Base-by-base conservation (phyloP, 1,284 basidiomycete genomes). In the Cryptococcus sp. region DNA sequence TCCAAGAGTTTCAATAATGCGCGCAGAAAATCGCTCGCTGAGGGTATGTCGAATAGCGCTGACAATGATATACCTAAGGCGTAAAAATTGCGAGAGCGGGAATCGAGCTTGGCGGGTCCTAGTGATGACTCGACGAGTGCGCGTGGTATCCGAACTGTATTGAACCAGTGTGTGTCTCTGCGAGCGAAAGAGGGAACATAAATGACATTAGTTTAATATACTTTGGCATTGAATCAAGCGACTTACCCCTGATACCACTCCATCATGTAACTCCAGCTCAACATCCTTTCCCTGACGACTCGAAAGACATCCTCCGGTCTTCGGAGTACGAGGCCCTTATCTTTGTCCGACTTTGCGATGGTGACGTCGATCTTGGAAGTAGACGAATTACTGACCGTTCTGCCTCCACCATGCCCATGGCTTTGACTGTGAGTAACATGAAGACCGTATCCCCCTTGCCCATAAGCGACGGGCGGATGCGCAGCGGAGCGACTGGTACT, bases 61-160 rank as follows among this genome's bases (percentile, higher is more conserved):
- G 77, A 76, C 5, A 82, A 67, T 1, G 76, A 79, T 58, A 79
- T 75, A 8, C 80, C 80, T 6, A 82, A 71, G 6, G 80, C 66
- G 46, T 78, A 75, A 54, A 79, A 77, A 45, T 78, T 73, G 0
- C 72, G 68, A 0, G 78, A 75, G 39, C 76, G 70, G 23, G 50
- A 52, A 49, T 74, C 69, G n/a, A 76, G 59, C 55, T 69, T 67
- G 43, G 65, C 68, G 2, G 69, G 59, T 10, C 77, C 78, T 5
- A 79, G 59, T 0, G 63, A 56, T 0, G 61, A 23, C 48, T 75
- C 76, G n/a, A 78, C 53, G 6, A 69, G 61, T 10, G 62, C 46
- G 15, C 67, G 64, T 3, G 75, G 60, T 13, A 78, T 64, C 26
- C 71, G 67, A n/a, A 78, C 69, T 5, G 73, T 77, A 47, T 78